Evolutionary conservation across 805 yeast species (phyloP), one percentile per base, ranked within the genome.

Genomic region (Candida ortonii): DNA sequence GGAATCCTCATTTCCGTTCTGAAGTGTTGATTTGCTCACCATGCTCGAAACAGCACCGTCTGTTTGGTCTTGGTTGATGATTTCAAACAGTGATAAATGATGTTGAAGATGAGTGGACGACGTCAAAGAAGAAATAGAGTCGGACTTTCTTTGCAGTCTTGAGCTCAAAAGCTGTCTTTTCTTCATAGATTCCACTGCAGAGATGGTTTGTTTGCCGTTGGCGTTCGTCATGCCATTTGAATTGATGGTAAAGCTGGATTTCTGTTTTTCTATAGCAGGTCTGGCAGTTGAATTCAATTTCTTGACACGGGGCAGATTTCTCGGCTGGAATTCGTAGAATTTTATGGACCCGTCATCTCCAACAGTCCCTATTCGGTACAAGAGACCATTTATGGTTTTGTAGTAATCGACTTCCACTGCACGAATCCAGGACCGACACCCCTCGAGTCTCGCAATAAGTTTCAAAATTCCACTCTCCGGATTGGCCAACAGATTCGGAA

Each of bases 251-350:
- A 35, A 9, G 6, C 36, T 33, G 3, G 48, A 44, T n/a, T 27
- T 26, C 27, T 34, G 44, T 21, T 43, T 44, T 14, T 39, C 46
- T 9, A 29, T 25, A 9, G 33, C 26, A 10, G 46, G 44, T 25
- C 28, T 41, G 11, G 16, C 27, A 39, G 32, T 25, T 1, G 39
- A 17, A 3, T 39, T 36, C 18, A 38, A 22, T 21, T 44, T 57
- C 38, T 61, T 60, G 12, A 58, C 44, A 28, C 59, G 62, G 4
- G 68, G 66, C 25, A 71, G 47, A 22, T 64, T 56, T 39, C 65
- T 53, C 3, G 77, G 78, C 10, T 67, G 62, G 39, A 77, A 73
- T 41, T 77, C 81, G 72, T 78, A 77, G 22, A 74, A 57, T 13
- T 69, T 46, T 6, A 76, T 47, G 16, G 60, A 57, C 3, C 79